Evolutionary conservation across 257 asterid species (phyloP).

Genomic region (Solanum stenotomum): DNA sequence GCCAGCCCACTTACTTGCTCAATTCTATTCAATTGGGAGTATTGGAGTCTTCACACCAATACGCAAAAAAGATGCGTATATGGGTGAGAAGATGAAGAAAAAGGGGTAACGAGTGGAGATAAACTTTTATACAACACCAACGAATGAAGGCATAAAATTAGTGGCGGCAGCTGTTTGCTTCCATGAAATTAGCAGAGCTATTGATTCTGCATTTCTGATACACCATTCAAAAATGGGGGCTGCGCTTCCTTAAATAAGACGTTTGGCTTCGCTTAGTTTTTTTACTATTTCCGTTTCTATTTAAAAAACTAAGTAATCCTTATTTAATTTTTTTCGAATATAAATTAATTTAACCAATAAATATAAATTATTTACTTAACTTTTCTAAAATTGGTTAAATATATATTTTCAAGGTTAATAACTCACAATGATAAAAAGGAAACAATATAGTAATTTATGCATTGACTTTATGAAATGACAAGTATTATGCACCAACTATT

Average conservation of each 20-base stretch:
- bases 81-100: background rate
- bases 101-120: background rate
- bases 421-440: too few species aligned
- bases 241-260: background rate
- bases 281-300: too few species aligned
- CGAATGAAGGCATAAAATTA: background rate
- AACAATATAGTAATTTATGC: background rate
- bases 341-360: background rate
- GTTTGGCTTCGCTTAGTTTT: too few species aligned
- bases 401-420: too few species aligned
- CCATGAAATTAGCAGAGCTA: background rate
- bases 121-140: background rate
- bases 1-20: background rate
- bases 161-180: background rate
- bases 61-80: background rate
- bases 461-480: background rate
- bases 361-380: too few species aligned
- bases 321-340: too few species aligned
- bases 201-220: background rate
- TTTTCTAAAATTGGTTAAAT: background rate
- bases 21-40: background rate
- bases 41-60: background rate
- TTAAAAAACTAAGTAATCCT: background rate
- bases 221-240: background rate
- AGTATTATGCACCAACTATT: too few species aligned